Conservation (phyloP, 1,284 basidiomycete genomes). For the Melampsora larici-populina region DNA sequence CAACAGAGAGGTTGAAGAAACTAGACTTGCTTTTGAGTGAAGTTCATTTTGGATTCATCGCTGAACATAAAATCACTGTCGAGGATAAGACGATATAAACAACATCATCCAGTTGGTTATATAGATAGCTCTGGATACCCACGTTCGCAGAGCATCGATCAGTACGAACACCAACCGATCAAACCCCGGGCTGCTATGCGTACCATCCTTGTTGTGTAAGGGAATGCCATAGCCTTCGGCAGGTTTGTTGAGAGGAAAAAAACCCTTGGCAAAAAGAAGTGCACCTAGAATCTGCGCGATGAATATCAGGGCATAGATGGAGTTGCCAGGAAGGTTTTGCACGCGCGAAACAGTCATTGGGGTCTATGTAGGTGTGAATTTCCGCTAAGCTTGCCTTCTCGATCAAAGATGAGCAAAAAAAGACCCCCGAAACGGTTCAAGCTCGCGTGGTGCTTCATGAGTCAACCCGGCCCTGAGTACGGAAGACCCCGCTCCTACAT, state of each 20-base stretch:
- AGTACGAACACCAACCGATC: constrained; percentile 47
- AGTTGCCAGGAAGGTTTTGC: neutral
- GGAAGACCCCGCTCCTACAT: too few relatives aligned
- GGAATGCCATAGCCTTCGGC: constrained; percentile 19
- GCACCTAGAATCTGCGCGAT: constrained; percentile 17
- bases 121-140: constrained; percentile 4
- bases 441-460: too few relatives aligned
- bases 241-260: constrained; percentile 34
- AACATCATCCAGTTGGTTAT: neutral
- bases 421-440: too few relatives aligned
- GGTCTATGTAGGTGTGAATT: too few relatives aligned
- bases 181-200: constrained; percentile 27
- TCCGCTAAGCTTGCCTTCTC: too few relatives aligned
- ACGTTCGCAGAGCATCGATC: constrained; percentile 48
- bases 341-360: too few relatives aligned
- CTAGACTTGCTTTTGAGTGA: constrained; percentile 43
- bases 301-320: neutral
- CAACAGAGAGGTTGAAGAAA: neutral
- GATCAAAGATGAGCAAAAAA: too few relatives aligned
- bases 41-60: constrained; percentile 44
- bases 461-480: too few relatives aligned
- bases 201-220: neutral
- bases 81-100: neutral
- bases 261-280: constrained; percentile 25
- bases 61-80: constrained; percentile 46